These are phyloP conservation scores for Rhododendron ovatum DNA, from an alignment of 148 eudicot genomes.

Conservation along the genomic window DNA sequence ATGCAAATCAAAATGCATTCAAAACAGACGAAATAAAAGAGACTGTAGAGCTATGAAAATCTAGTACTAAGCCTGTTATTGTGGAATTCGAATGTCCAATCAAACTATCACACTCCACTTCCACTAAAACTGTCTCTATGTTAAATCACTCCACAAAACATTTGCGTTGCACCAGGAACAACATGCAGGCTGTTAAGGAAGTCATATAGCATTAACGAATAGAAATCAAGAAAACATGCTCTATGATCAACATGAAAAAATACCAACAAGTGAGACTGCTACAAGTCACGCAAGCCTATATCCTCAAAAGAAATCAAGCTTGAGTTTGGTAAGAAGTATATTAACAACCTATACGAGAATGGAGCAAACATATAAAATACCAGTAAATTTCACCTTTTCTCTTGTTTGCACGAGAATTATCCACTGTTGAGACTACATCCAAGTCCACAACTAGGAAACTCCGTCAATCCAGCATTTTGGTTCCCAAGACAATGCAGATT, in stretches of 20 bases:
- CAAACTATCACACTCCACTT: background rate
- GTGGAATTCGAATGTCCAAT: background rate
- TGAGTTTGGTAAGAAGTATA: background rate
- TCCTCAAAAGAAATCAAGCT: background rate
- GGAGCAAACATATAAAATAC: background rate
- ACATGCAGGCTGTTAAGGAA: background rate
- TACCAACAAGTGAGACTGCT: background rate
- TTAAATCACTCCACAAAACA: background rate
- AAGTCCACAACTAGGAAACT: slow-evolving; percentile 44
- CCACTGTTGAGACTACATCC: slow-evolving; percentile 29
- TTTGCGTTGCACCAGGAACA: background rate
- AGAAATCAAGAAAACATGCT: too few relatives aligned
- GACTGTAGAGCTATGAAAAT: background rate
- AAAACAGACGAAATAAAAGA: too few relatives aligned
- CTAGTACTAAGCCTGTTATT: background rate
- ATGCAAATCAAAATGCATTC: background rate
- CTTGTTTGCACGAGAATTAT: slow-evolving; percentile 41
- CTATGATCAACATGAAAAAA: background rate
- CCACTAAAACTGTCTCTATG: background rate
- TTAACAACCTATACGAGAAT: too few relatives aligned
- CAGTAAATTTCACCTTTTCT: slow-evolving; percentile 49
- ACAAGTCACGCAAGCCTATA: background rate
- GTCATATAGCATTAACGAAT: background rate
- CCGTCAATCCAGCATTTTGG: slow-evolving; percentile 42
- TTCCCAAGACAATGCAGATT: slow-evolving; percentile 57